These are phyloP conservation scores for Ichthyophthirius multifiliis DNA, from an alignment of 169 alveolate genomes.

Conservation along the genomic window DNA sequence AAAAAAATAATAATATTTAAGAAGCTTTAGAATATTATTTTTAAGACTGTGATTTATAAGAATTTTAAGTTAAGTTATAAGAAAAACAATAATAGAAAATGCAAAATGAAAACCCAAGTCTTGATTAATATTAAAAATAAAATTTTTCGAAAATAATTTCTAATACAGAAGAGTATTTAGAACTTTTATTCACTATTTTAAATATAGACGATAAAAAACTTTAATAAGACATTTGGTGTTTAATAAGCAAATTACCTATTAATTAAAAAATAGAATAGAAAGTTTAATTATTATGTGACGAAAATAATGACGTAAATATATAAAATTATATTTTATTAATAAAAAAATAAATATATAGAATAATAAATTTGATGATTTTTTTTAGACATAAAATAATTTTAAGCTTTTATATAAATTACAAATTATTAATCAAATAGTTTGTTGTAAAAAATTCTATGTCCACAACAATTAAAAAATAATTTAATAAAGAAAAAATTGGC, in stretches of 20 bases:
- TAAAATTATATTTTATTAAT: slow-evolving; percentile 18
- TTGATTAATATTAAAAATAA: slow-evolving; percentile 11
- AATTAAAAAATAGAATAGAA: slow-evolving; percentile 53
- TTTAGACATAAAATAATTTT: slow-evolving; percentile 34
- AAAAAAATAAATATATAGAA: slow-evolving; percentile 10
- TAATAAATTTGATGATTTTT: slow-evolving; percentile 21
- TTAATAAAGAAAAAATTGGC: not conserved
- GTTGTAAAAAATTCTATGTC: not conserved
- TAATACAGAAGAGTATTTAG: slow-evolving; percentile 48
- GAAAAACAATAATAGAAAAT: too few relatives aligned
- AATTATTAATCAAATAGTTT: not conserved
- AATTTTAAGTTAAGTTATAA: too few relatives aligned
- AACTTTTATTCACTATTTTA: slow-evolving; percentile 52
- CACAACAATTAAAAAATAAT: not conserved
- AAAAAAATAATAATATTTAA: too few relatives aligned
- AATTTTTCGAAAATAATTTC: slow-evolving; percentile 27
- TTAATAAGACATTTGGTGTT: slow-evolving; percentile 52
- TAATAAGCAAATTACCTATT: slow-evolving; percentile 62
- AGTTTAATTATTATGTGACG: not conserved
- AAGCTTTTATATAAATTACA: not conserved
- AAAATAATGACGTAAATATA: not conserved
- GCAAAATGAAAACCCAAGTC: slow-evolving; percentile 3
- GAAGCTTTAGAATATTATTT: too few relatives aligned
- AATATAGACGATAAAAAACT: slow-evolving; percentile 47
- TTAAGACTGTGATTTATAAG: too few relatives aligned